Evolutionary conservation across 2,329 filamentous ascomycete genomes (phyloP), one percentile per base, ranked within the genome.

Genomic region (Westerdykella sp.): DNA sequence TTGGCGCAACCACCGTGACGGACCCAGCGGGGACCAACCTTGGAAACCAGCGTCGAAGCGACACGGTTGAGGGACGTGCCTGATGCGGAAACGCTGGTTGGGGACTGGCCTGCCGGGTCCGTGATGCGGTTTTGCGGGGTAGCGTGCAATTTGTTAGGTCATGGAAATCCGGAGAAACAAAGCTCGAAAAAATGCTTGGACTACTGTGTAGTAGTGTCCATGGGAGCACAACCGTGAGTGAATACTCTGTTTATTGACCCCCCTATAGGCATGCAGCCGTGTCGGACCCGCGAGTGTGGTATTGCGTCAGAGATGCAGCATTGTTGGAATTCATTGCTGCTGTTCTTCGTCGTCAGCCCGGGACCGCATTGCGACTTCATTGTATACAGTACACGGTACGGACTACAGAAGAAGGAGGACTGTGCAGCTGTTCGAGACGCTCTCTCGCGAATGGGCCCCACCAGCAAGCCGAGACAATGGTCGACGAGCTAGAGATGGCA

Each of bases 121-220:
- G n/a, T 9, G 32, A 35, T 35, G 7, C 11, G 25, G n/a, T 37
- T 56, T 56, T 60, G 62, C 60, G 61, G 62, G 62, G 62, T 63
- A 65, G 53, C 53, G 48, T 10, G 25, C 49, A 51, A 47, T 53
- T 40, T 51, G 31, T 60, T 64, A 59, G 59, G 53, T 58, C 42
- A 56, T 47, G 48, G 46, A 57, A 55, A 57, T 51, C 41, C 40
- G 48, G 47, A 41, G 48, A 48, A 42, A 38, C 36, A 41, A 41
- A 40, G n/a, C 30, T 42, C 9, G 25, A 32, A 34, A 37, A 37
- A 34, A 16, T 38, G 4, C 9, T 18, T 9, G 4, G 3, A 35
- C n/a, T 35, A 13, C 16, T 35, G 32, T 35, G n/a, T 3, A n/a
- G 32, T n/a, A 12, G 5, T 6, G 13, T 5, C 5, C 5, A 35